Base-by-base conservation (phyloP, 2,329 filamentous ascomycete genomes). In the Elsinoe fawcettii region DNA sequence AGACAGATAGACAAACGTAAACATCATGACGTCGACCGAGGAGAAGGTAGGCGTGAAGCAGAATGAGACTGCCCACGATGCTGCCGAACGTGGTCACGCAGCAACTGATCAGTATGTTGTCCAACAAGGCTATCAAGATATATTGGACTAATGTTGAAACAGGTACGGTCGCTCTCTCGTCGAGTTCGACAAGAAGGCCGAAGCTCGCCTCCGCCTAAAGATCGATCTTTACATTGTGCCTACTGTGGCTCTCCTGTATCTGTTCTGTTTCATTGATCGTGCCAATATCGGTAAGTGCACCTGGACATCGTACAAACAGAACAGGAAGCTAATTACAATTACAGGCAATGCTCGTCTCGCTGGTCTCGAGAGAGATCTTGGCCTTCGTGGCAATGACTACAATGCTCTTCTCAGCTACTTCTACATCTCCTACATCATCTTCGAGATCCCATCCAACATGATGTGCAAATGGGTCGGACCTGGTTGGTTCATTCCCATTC, bases 231-330 rank as follows among this genome's bases (percentile, higher is more conserved):
- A 75, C 63, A 79, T 87, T 44, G 74, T 88, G 0, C 85, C 86
- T 0, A 86, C 82, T 0, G 83, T 87, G 0, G 72, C 84, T 0
- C 58, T 87, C 0, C 71, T 88, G 2, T 88, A 88, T 63, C 75
- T 88, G 0, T 87, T 88, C 64, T 87, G 84, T 70, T 88, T 87
- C 69, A 87, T 88, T 61, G 85, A 88, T 63, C 77, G 85, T n/a
- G 83, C 85, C 22, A 88, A 88, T 60, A 85, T 89, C 36, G 85
- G 84, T 84, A 65, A 65, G 73, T 61, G 4, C 51, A 43, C 9
- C 55, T 36, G n/a, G n/a, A 36, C 18, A 39, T 25, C 39, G n/a
- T n/a, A n/a, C n/a, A n/a, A n/a, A n/a, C n/a, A n/a, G n/a, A n/a
- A n/a, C n/a, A n/a, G n/a, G n/a, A n/a, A n/a, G n/a, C 18, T 18